phyloP scores from a whole-genome alignment of 1,284 basidiomycete species.

The Somion occarium region DNA sequence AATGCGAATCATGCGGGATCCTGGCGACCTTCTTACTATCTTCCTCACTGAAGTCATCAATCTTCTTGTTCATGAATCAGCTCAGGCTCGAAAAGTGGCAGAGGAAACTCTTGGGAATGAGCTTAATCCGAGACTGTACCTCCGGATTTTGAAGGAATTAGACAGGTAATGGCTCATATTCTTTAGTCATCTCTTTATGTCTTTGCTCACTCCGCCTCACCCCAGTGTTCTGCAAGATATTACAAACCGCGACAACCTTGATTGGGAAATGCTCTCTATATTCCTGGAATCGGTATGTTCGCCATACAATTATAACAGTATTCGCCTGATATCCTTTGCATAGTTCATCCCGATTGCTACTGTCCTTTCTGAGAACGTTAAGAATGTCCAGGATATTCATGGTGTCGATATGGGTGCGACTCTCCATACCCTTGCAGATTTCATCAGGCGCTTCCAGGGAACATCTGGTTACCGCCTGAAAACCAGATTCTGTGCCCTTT shows the following conservation, averaged over 20 bases:
- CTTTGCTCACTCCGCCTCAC: neutral
- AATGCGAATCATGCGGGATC: slow-evolving; percentile 59
- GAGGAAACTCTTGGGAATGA: slow-evolving; percentile 80
- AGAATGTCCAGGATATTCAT: slow-evolving; percentile 55
- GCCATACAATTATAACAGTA: too few relatives aligned
- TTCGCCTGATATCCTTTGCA: neutral
- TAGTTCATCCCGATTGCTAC: slow-evolving; percentile 75
- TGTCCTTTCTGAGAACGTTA: slow-evolving; percentile 71
- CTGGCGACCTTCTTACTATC: slow-evolving; percentile 48
- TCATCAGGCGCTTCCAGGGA: slow-evolving; percentile 62
- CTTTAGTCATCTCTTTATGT: too few relatives aligned
- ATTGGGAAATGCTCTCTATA: slow-evolving; percentile 54
- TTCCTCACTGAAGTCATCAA: slow-evolving; percentile 75
- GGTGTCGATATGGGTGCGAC: slow-evolving; percentile 69
- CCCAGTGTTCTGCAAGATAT: slow-evolving; percentile 43
- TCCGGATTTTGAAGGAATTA: slow-evolving; percentile 64
- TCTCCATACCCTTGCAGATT: slow-evolving; percentile 57
- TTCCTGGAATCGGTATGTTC: slow-evolving; percentile 75
- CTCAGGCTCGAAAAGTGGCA: slow-evolving; percentile 69
- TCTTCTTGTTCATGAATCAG: slow-evolving; percentile 57
- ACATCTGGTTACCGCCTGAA: slow-evolving; percentile 58
- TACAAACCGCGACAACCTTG: slow-evolving; percentile 33
- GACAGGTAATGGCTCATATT: slow-evolving; percentile 78
- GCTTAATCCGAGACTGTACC: slow-evolving; percentile 65
- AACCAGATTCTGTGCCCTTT: slow-evolving; percentile 72